Conservation (phyloP, 768 basidiomycete species). For the Pleurotus giganteus region DNA sequence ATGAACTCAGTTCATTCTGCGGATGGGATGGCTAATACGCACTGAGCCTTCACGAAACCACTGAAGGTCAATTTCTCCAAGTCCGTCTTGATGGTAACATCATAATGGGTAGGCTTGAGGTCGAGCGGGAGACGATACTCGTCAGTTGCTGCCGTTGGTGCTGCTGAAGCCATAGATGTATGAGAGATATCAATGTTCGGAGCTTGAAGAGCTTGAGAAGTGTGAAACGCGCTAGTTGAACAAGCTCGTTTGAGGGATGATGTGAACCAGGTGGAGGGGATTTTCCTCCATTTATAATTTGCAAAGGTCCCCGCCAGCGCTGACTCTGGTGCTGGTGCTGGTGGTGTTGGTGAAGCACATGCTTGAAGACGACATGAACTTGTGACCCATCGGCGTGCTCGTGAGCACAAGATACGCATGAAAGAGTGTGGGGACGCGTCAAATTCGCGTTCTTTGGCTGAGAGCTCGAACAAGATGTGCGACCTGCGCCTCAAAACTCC, state of each 20-base stretch:
- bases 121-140: slow-evolving; percentile 64
- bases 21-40: slow-evolving; percentile 18
- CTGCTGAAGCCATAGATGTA: slow-evolving; percentile 24
- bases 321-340: too few relatives aligned
- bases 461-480: neutral
- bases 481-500: neutral
- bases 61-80: slow-evolving; percentile 72
- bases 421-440: slow-evolving; percentile 9
- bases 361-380: slow-evolving; percentile 7
- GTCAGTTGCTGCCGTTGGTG: slow-evolving; percentile 22
- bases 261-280: neutral
- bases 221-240: neutral
- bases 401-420: slow-evolving; percentile 9
- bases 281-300: slow-evolving; percentile 2
- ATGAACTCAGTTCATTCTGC: slow-evolving; percentile 1
- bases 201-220: slow-evolving; percentile 14
- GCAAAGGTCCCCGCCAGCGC: too few relatives aligned
- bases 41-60: slow-evolving; percentile 76
- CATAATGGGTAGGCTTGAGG: slow-evolving; percentile 75
- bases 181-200: slow-evolving; percentile 18
- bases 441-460: slow-evolving; percentile 8
- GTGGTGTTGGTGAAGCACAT: slow-evolving; percentile 5
- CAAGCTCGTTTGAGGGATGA: neutral
- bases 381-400: slow-evolving; percentile 10
- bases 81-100: slow-evolving; percentile 78